Evolutionary conservation across 768 basidiomycete species (phyloP), one percentile per base, ranked within the genome.

Genomic region (Pleurotus platypus): DNA sequence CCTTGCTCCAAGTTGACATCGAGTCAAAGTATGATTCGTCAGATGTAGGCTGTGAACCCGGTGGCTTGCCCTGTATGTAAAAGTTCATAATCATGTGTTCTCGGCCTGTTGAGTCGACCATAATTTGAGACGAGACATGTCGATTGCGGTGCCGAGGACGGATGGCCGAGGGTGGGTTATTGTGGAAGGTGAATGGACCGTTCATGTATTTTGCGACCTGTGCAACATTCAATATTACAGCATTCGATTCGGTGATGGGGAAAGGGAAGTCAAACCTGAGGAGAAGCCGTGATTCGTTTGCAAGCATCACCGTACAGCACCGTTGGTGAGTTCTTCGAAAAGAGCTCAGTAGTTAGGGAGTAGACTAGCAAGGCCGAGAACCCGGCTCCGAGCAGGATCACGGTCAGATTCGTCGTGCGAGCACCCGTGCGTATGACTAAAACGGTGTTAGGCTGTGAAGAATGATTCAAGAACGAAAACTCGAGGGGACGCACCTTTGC

Each of bases 51-150:
- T 60, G 57, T 13, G 72, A 69, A 26, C 77, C 76, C 48, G 80
- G 75, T 38, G 78, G 72, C 47, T 77, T 73, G 38, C 84, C 85
- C 73, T 90, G 81, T 24, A 93, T 78, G 62, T 87, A 94, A 71
- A 94, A 94, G 45, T 87, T 87, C 67, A 94, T 78, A 27, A 91
- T 78, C 83, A 94, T 85, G 62, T 93, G 92, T 67, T 93, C 90
- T 42, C 84, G 81, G 1, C 92, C 92, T 8, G 80, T 66, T 9
- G 85, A 71, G 67, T 94, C 92, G 22, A 89, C 72, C 58, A 83
- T 83, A 59, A 92, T 79, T 58, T 90, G 87, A 16, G 91, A 92
- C 6, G 83, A 83, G 45, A 92, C 88, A 71, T 89, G 88, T 64
- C 89, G 83, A 63, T 90, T 89, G 16, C 92, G 83, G 65, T 93